Evolutionary conservation across 2,329 filamentous ascomycete species (phyloP).

Genomic region (Colletotrichum simmondsii): DNA sequence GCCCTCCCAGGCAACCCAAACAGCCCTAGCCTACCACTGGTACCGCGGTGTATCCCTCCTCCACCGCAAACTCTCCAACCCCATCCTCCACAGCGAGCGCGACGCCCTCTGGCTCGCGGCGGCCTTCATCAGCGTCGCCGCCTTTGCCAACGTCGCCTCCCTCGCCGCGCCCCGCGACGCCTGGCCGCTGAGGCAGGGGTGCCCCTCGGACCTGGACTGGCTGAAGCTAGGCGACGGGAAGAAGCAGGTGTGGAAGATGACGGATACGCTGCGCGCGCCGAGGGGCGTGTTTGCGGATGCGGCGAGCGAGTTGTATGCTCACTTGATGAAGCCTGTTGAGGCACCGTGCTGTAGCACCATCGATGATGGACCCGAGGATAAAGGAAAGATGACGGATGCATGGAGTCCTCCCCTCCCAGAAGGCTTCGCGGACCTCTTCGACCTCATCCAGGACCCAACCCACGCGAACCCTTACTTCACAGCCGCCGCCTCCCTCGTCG

Average conservation of each 20-base stretch:
- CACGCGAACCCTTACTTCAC: conserved; percentile 46
- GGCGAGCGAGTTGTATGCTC: conserved; percentile 12
- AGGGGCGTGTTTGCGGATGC: conserved; percentile 58
- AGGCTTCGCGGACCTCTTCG: conserved; percentile 44
- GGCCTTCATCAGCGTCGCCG: conserved; percentile 56
- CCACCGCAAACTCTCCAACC: conserved; percentile 51
- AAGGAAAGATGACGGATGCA: neutral
- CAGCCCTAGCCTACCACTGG: conserved; percentile 56
- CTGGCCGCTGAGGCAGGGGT: conserved; percentile 64
- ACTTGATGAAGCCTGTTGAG: conserved; percentile 28
- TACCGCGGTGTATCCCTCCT: conserved; percentile 60
- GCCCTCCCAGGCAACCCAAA: conserved; percentile 38
- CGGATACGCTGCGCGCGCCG: conserved; percentile 54
- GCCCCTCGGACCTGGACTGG: conserved; percentile 65
- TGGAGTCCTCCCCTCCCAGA: conserved; percentile 41
- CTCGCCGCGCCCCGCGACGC: conserved; percentile 53
- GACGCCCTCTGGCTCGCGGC: conserved; percentile 61
- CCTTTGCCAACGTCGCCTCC: conserved; percentile 55
- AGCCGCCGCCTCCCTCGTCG: conserved; percentile 37
- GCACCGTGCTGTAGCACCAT: conserved; percentile 14
- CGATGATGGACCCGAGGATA: conserved; percentile 19
- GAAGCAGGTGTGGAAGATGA: conserved; percentile 61
- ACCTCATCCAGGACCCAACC: conserved; percentile 36
- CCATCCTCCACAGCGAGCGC: conserved; percentile 48
- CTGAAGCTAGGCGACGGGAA: conserved; percentile 67